Percentiles rank a stretch among this genome's conserved stretches.
These are phyloP conservation scores for Geranium rotundifolium DNA, from an alignment of 345 rosid species.

Conservation along the genomic window DNA sequence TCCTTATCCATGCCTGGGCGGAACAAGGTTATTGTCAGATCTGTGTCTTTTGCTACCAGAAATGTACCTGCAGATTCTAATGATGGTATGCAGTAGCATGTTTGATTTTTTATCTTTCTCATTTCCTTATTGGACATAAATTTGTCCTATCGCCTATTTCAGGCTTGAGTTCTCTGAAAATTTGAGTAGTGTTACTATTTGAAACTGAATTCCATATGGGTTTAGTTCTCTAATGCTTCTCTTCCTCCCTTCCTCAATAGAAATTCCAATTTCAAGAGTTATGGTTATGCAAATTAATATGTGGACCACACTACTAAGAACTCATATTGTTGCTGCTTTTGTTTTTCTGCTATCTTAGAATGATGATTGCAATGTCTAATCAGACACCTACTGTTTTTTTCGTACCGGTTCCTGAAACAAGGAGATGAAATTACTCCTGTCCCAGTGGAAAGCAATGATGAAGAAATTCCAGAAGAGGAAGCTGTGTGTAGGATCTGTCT, in stretches of 20 bases:
- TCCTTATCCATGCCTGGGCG: slow-evolving; percentile 64
- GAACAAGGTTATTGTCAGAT: slow-evolving; percentile 69
- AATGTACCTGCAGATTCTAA: slow-evolving; percentile 21
- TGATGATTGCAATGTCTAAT: neutral
- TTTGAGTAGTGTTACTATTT: neutral
- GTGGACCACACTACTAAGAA: neutral
- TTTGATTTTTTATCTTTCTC: slow-evolving; percentile 1
- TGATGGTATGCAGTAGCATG: slow-evolving; percentile 32
- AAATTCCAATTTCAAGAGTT: neutral
- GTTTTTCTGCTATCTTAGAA: neutral
- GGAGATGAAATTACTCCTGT: slow-evolving; percentile 55
- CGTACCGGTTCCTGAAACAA: slow-evolving; percentile 7
- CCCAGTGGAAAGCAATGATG: slow-evolving; percentile 49
- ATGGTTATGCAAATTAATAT: neutral
- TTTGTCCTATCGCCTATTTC: neutral
- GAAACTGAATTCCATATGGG: neutral
- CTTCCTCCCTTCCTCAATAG: neutral
- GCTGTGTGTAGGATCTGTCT: slow-evolving; percentile 89
- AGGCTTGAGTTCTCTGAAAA: neutral
- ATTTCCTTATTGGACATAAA: neutral
- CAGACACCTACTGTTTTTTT: neutral
- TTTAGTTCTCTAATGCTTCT: neutral
- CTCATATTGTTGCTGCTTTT: neutral
- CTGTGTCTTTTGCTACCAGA: slow-evolving; percentile 48
- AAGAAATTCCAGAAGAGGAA: slow-evolving; percentile 96